Evolutionary conservation across 2,329 filamentous ascomycete genomes (phyloP).

Genomic region (Neopestalotiopsis rosae): DNA sequence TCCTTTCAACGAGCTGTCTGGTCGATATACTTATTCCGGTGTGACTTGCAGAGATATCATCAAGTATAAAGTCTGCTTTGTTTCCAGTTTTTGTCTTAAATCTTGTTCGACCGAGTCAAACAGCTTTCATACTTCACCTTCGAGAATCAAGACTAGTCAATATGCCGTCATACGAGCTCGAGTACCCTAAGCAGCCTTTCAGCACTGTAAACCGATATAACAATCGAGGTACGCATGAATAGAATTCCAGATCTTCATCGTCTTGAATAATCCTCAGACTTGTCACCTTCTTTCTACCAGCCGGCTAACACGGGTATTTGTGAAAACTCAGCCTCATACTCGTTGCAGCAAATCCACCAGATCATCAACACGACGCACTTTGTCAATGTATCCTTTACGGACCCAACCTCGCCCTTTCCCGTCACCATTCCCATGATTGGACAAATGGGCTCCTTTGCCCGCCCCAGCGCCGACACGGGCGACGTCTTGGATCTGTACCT

Average conservation of each 20-base stretch:
- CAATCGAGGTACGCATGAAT: constrained; percentile 57
- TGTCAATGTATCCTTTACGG: constrained; percentile 80
- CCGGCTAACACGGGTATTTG: no score
- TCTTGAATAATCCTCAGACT: no score
- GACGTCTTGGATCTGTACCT: constrained; percentile 79
- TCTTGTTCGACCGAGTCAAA: neutral
- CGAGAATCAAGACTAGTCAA: constrained; percentile 23
- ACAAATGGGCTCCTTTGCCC: constrained; percentile 75
- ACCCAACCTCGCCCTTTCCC: constrained; percentile 71
- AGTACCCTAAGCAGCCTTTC: constrained; percentile 67
- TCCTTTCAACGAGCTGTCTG: neutral
- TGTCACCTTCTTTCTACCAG: no score
- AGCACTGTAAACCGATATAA: constrained; percentile 73
- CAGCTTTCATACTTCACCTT: neutral
- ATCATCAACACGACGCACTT: constrained; percentile 78
- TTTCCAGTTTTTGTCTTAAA: neutral
- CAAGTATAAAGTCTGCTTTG: neutral
- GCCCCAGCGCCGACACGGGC: constrained; percentile 62
- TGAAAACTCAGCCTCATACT: constrained; percentile 65
- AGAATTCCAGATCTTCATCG: neutral
- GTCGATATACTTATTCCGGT: neutral
- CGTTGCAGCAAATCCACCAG: constrained; percentile 72
- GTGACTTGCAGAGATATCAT: neutral
- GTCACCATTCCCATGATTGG: constrained; percentile 85
- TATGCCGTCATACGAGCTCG: constrained; percentile 51